Conservation (phyloP, 208 protist genomes). For the Endotrypanum monterogeii region DNA sequence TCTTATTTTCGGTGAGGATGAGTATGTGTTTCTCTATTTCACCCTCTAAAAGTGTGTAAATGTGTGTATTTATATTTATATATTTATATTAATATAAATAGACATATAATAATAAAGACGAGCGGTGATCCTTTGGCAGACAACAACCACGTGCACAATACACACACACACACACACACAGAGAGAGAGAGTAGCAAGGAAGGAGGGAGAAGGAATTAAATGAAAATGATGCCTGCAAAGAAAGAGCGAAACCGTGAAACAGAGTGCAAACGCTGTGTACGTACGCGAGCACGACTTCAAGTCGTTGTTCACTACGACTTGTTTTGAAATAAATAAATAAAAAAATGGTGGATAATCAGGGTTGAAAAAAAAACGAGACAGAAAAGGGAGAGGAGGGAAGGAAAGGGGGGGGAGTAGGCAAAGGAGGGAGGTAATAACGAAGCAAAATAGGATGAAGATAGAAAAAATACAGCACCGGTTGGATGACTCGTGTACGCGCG, state of each 20-base stretch:
- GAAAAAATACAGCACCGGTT: background rate
- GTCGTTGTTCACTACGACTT: background rate
- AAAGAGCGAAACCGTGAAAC: too few relatives aligned
- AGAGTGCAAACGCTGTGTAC: background rate
- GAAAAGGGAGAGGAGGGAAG: background rate
- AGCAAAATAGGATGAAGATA: background rate
- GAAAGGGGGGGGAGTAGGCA: background rate
- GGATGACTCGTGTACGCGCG: background rate
- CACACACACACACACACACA: conserved; percentile 1
- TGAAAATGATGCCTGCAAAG: background rate
- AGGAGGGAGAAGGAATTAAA: conserved; percentile 9
- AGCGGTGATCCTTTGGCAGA: too few relatives aligned
- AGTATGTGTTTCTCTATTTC: too few relatives aligned
- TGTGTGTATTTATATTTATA: too few relatives aligned
- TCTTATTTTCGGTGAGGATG: background rate
- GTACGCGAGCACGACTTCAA: background rate
- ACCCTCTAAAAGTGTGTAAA: too few relatives aligned
- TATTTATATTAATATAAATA: too few relatives aligned
- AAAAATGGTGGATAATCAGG: background rate
- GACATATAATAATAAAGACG: conserved; percentile 1
- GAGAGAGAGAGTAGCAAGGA: conserved; percentile 23
- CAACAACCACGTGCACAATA: too few relatives aligned
- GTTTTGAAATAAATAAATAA: too few relatives aligned
- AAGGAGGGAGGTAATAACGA: background rate
- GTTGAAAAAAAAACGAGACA: background rate